Conservation (phyloP, 345 rosid genomes). For the Eucalyptus polyanthemos region DNA sequence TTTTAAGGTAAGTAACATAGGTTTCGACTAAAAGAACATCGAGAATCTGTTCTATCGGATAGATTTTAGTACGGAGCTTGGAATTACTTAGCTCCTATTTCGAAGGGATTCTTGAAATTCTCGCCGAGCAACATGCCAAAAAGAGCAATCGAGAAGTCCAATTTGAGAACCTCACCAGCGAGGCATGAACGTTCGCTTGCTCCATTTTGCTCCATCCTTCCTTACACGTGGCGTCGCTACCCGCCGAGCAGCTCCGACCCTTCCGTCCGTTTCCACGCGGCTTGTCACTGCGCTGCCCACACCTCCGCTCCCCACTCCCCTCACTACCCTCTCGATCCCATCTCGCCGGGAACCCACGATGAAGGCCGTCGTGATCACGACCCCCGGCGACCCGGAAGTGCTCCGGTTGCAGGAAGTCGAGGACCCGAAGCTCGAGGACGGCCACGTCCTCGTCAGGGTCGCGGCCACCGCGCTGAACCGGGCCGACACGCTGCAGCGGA, state of each 20-base stretch:
- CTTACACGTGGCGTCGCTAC: not conserved
- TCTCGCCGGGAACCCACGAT: not conserved
- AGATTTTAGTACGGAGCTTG: too few relatives aligned
- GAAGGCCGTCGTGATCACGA: conserved; percentile 75
- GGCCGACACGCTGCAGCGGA: conserved; percentile 68
- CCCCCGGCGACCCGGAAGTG: conserved; percentile 73
- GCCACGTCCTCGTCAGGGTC: conserved; percentile 59
- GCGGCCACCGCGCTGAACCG: conserved; percentile 72
- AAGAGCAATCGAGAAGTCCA: not conserved
- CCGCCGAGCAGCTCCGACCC: not conserved
- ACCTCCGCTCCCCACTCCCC: not conserved
- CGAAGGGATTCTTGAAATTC: not conserved
- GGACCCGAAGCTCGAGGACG: conserved; percentile 55
- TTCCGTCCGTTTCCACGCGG: not conserved
- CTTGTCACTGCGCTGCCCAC: not conserved
- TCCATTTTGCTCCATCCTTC: too few relatives aligned
- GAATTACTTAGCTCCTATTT: too few relatives aligned
- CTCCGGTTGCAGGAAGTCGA: conserved; percentile 59
- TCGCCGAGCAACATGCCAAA: not conserved
- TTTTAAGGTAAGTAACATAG: too few relatives aligned
- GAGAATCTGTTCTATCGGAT: too few relatives aligned
- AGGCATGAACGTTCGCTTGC: too few relatives aligned
- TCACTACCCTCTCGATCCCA: not conserved
- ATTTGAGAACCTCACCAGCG: not conserved
- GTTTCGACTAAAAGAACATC: too few relatives aligned